phyloP scores from a whole-genome alignment of 2,329 filamentous ascomycete species.

The Aureobasidium leucospermi region DNA sequence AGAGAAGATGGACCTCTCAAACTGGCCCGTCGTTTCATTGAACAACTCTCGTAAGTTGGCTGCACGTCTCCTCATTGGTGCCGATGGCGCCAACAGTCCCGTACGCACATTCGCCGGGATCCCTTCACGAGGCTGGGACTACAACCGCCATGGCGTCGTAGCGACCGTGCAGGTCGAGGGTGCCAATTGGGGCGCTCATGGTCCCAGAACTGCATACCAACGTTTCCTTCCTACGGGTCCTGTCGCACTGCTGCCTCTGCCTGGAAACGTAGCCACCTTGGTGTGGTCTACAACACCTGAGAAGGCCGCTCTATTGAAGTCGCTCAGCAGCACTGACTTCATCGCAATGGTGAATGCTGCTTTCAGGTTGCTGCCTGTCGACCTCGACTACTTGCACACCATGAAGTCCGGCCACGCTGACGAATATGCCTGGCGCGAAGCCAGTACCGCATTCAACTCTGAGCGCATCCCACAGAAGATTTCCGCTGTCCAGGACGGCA shows the following conservation, averaged over 20 bases:
- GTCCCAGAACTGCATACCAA: conserved; percentile 68
- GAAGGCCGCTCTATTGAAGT: conserved; percentile 72
- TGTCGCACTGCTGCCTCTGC: conserved; percentile 83
- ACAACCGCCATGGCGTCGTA: conserved; percentile 81
- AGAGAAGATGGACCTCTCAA: conserved; percentile 62
- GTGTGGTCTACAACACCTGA: conserved; percentile 91
- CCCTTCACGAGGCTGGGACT: conserved; percentile 84
- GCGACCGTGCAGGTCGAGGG: conserved; percentile 71
- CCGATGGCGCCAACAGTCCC: conserved; percentile 90
- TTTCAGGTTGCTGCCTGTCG: conserved; percentile 71
- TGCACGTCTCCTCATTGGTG: conserved; percentile 80
- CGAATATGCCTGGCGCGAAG: conserved; percentile 77
- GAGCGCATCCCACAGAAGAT: conserved; percentile 56
- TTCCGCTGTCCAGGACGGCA: conserved; percentile 66
- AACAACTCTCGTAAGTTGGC: conserved; percentile 57
- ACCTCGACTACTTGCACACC: conserved; percentile 76
- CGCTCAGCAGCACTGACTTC: conserved; percentile 65
- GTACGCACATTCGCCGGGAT: conserved; percentile 87
- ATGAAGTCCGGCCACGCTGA: conserved; percentile 46
- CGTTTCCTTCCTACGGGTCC: conserved; percentile 90
- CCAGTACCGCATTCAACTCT: conserved; percentile 51
- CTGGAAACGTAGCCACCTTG: conserved; percentile 72
- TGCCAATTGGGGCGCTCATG: conserved; percentile 30
- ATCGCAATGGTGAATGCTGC: conserved; percentile 85
- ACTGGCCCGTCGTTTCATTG: conserved; percentile 80